Percentiles rank a stretch among this genome's conserved stretches.
phyloP scores from a whole-genome alignment of 768 basidiomycete genomes.

The Rhizopogon salebrosus region DNA sequence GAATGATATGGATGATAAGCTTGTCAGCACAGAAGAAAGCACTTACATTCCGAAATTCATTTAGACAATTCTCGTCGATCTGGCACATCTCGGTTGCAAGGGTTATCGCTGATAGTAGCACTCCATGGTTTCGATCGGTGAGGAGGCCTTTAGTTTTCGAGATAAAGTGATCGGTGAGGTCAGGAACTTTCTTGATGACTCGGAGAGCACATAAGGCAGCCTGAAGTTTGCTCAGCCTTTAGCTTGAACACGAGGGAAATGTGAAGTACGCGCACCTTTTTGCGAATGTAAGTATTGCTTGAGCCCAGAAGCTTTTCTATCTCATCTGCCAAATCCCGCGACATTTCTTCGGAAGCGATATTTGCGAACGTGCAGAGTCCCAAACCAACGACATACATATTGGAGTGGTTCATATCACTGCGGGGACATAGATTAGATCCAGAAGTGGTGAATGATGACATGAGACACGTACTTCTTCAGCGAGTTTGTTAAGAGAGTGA shows the following conservation, averaged over 20 bases:
- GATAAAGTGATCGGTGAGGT: constrained; percentile 89
- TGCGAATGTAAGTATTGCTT: constrained; percentile 97
- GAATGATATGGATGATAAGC: constrained; percentile 3
- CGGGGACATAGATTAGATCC: constrained; percentile 7
- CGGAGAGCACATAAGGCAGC: constrained; percentile 93
- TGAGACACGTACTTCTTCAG: constrained; percentile 78
- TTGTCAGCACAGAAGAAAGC: not conserved
- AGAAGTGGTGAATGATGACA: not conserved
- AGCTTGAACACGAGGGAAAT: constrained; percentile 2
- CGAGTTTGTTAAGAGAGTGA: constrained; percentile 96
- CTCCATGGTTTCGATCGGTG: constrained; percentile 95
- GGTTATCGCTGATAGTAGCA: constrained; percentile 89
- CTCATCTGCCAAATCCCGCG: constrained; percentile 94
- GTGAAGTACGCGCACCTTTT: constrained; percentile 62
- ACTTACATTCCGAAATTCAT: constrained; percentile 86
- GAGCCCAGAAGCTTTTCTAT: constrained; percentile 96
- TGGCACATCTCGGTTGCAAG: constrained; percentile 94
- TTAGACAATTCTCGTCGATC: constrained; percentile 62
- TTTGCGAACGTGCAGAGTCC: constrained; percentile 98
- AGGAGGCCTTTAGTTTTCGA: constrained; percentile 85
- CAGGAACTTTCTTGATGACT: constrained; percentile 93
- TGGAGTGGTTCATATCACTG: constrained; percentile 99
- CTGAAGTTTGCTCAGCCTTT: constrained; percentile 33
- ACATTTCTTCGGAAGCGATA: constrained; percentile 99
- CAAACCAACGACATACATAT: constrained; percentile 97